Evolutionary conservation across 83 land plant genomes (phyloP).

Genomic region (Diphasiastrum complanatum): DNA sequence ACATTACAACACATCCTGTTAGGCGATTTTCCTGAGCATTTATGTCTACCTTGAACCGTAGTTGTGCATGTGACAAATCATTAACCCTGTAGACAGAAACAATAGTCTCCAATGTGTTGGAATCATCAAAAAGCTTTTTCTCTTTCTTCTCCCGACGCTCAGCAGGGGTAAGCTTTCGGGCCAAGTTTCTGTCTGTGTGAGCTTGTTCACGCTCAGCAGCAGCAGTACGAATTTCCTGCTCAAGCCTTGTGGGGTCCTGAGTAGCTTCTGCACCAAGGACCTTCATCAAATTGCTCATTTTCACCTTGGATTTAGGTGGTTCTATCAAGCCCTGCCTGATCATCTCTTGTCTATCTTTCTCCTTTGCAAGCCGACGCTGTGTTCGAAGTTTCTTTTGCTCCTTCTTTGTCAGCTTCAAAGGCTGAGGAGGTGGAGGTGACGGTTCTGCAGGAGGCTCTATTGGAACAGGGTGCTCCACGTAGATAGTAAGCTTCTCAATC

Average conservation of each 20-base stretch:
- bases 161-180: conserved; percentile 92
- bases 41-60: conserved; percentile 84
- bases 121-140: conserved; percentile 84
- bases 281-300: conserved; percentile 95
- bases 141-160: conserved; percentile 93
- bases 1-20: conserved; percentile 78
- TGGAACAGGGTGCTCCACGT: conserved; percentile 87
- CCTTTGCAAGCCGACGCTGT: conserved; percentile 83
- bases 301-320: conserved; percentile 91
- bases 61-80: conserved; percentile 67
- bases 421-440: conserved; percentile 92
- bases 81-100: conserved; percentile 86
- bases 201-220: conserved; percentile 98
- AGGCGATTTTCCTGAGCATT: conserved; percentile 84
- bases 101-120: conserved; percentile 61
- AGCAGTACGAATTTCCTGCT: conserved; percentile 85
- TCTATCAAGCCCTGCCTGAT: conserved; percentile 82
- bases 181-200: conserved; percentile 84
- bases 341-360: conserved; percentile 93
- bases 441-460: conserved; percentile 99
- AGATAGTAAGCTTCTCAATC: conserved; percentile 68
- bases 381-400: conserved; percentile 95
- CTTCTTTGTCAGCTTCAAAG: conserved; percentile 89
- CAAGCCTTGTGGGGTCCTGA: conserved; percentile 89
- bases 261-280: conserved; percentile 96